phyloP scores from a whole-genome alignment of 352 stramenopile species.

The Phytophthora aleatoria region DNA sequence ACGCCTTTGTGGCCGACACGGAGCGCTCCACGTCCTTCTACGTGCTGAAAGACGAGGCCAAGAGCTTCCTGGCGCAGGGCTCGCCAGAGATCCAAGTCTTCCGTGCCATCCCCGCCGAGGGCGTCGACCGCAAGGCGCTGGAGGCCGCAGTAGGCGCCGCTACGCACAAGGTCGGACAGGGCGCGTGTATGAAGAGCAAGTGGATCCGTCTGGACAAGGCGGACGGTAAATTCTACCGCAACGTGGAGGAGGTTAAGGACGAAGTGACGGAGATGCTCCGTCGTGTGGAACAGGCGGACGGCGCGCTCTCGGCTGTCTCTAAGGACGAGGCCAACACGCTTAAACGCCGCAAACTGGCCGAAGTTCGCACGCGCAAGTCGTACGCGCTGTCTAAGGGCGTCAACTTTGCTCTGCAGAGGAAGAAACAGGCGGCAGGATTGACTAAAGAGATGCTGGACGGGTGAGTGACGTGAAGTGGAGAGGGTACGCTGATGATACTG shows the following conservation, averaged over 20 bases:
- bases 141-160: slow-evolving; percentile 84
- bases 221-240: slow-evolving; percentile 87
- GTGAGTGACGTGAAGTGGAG: slow-evolving; percentile 30
- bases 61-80: slow-evolving; percentile 68
- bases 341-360: slow-evolving; percentile 84
- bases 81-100: slow-evolving; percentile 88
- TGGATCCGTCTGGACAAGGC: slow-evolving; percentile 96
- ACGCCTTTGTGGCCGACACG: slow-evolving; percentile 90
- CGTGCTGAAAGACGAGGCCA: slow-evolving; percentile 92
- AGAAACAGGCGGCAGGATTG: slow-evolving; percentile 96
- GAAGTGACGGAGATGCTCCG: slow-evolving; percentile 86
- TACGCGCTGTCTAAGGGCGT: slow-evolving; percentile 93
- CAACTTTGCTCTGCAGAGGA: slow-evolving; percentile 93
- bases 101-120: slow-evolving; percentile 73
- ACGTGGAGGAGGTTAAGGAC: slow-evolving; percentile 68
- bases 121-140: slow-evolving; percentile 78
- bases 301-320: slow-evolving; percentile 69
- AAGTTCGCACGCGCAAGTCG: slow-evolving; percentile 92
- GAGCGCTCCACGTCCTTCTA: slow-evolving; percentile 91
- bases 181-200: slow-evolving; percentile 98
- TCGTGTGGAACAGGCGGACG: slow-evolving; percentile 67
- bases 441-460: slow-evolving; percentile 99
- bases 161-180: slow-evolving; percentile 95
- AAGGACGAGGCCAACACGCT: slow-evolving; percentile 79
- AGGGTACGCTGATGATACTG: slow-evolving; percentile 5